These are phyloP conservation scores for Heteromeles arbutifolia DNA, from an alignment of 306 rosid species.

Conservation along the genomic window DNA sequence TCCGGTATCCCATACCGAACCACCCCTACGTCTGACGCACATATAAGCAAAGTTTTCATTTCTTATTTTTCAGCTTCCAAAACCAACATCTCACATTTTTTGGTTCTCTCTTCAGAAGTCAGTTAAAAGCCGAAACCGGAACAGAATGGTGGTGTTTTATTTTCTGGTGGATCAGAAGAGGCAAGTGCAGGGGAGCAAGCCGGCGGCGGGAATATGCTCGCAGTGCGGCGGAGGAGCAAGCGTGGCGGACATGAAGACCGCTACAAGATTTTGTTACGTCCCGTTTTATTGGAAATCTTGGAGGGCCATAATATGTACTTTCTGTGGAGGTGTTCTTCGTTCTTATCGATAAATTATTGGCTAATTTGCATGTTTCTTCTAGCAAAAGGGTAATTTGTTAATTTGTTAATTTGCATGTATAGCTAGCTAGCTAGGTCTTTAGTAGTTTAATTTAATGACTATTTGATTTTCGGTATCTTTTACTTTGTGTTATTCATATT, in stretches of 20 bases:
- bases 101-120: background rate
- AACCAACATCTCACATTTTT: background rate
- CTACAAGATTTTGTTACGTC: slow-evolving; percentile 77
- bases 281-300: slow-evolving; percentile 78
- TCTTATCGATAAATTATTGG: background rate
- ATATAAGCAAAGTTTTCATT: background rate
- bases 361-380: background rate
- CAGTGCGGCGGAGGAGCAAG: slow-evolving; percentile 92
- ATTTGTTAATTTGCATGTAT: no score
- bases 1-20: no score
- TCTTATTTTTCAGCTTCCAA: background rate
- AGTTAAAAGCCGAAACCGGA: background rate
- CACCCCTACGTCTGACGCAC: no score
- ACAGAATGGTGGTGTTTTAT: slow-evolving; percentile 64
- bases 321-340: slow-evolving; percentile 60
- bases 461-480: background rate
- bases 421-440: no score
- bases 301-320: slow-evolving; percentile 72
- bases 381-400: no score
- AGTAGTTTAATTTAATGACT: no score
- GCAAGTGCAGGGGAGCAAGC: slow-evolving; percentile 66
- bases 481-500: background rate
- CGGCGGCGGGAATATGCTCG: slow-evolving; percentile 76
- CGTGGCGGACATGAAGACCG: slow-evolving; percentile 77
- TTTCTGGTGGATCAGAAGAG: slow-evolving; percentile 73